Base-by-base conservation (phyloP, 2,329 filamentous ascomycete genomes). In the Fusarium mexicanum region DNA sequence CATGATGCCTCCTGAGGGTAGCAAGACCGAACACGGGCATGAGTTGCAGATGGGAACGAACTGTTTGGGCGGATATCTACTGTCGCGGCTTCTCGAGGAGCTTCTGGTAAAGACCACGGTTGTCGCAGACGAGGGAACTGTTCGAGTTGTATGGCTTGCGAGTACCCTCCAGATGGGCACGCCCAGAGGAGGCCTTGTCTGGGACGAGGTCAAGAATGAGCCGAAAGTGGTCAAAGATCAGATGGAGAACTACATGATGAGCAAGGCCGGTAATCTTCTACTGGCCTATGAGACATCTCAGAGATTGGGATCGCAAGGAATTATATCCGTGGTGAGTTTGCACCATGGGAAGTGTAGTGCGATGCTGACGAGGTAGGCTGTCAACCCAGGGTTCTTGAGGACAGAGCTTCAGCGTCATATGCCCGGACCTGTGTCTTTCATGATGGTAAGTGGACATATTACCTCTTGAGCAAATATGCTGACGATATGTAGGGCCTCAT, bases 161-260 rank as follows among this genome's bases (percentile, higher is more conserved):
- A 76, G 67, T 48, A 75, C 72, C 35, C 64, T 76, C 6, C 74
- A 75, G 46, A 61, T 67, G 40, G 64, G 74, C 16, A 66, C 72
- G 3, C 64, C 67, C 6, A 74, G 72, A 29, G 70, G 64, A 17
- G 70, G 73, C 26, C 62, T 76, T 22, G 24, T 62, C 33, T 76
- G 68, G 71, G 65, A 76, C 26, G 68, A 71, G 40, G 24, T 44
- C 16, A 68, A 62, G 44, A 40, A 47, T 18, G 67, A 68, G 33
- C 73, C 74, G 12, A 64, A 63, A 29, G 33, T 70, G 8, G 59
- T 46, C 20, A 73, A 72, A 53, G 64, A 67, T 35, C 71, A 71
- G 48, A 71, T 74, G 64, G 65, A 73, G 41, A 76, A 76, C n/a
- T 76, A 74, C 53, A 74, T 74, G 68, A 76, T 76, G 71, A 73